These are phyloP conservation scores for Populus hybrid DNA, from an alignment of 441 rosid species.

Conservation along the genomic window DNA sequence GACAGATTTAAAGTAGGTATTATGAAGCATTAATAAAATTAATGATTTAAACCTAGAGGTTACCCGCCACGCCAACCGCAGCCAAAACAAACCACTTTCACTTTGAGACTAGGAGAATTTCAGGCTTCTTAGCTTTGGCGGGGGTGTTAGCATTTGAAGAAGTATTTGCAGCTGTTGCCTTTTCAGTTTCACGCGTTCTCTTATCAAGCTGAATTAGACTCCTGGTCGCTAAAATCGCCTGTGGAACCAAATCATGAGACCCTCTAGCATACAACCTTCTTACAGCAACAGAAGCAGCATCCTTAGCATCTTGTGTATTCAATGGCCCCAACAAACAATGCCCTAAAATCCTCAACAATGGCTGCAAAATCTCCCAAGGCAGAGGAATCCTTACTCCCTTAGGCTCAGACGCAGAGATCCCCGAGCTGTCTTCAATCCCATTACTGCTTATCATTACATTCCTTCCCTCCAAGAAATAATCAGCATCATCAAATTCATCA, in stretches of 20 bases:
- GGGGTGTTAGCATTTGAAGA: constrained; percentile 74
- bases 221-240: constrained; percentile 72
- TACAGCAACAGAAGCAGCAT: constrained; percentile 69
- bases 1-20: background rate
- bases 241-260: constrained; percentile 86
- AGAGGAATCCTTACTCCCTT: constrained; percentile 73
- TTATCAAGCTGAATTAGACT: constrained; percentile 83
- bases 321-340: constrained; percentile 82
- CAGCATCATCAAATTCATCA: constrained; percentile 22
- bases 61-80: constrained; percentile 38
- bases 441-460: background rate
- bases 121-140: constrained; percentile 70
- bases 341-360: constrained; percentile 64
- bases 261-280: constrained; percentile 81
- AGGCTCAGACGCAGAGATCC: constrained; percentile 32
- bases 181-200: constrained; percentile 49
- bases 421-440: constrained; percentile 37
- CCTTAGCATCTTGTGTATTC: constrained; percentile 71
- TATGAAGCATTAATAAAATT: background rate
- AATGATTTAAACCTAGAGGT: background rate
- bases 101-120: constrained; percentile 76
- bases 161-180: constrained; percentile 35
- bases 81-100: constrained; percentile 33
- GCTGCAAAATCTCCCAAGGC: constrained; percentile 91
- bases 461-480: constrained; percentile 16